These are phyloP conservation scores for Alisma plantagoaquatica DNA, from an alignment of 106 monocot species.

Conservation along the genomic window DNA sequence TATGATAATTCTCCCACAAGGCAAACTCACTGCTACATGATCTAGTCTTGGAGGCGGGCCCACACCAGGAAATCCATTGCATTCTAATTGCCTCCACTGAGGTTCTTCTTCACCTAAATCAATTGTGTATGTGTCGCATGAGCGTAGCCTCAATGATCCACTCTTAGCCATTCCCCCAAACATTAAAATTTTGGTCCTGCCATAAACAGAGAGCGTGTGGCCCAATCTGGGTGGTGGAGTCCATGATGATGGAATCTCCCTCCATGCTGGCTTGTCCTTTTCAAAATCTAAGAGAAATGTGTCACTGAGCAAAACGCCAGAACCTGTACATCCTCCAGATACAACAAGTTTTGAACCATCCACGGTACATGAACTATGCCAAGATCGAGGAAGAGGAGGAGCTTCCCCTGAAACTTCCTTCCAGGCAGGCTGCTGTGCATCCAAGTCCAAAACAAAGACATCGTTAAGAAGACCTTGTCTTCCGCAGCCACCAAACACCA, in stretches of 20 bases:
- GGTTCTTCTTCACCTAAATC: conserved; percentile 65
- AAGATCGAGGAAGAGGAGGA: conserved; percentile 71
- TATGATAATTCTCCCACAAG: conserved; percentile 77
- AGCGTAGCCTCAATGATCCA: conserved; percentile 68
- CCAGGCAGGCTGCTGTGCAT: conserved; percentile 81
- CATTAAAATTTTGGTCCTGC: conserved; percentile 61
- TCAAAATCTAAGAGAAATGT: conserved; percentile 67
- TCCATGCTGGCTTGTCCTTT: conserved; percentile 66
- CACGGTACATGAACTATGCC: conserved; percentile 84
- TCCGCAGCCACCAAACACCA: conserved; percentile 84
- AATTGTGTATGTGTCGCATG: conserved; percentile 66
- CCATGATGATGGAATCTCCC: conserved; percentile 66
- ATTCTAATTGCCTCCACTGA: conserved; percentile 64
- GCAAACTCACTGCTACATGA: conserved; percentile 83
- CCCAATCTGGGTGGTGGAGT: conserved; percentile 64
- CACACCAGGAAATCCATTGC: conserved; percentile 30
- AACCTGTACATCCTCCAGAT: conserved; percentile 77
- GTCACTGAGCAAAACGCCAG: conserved; percentile 71
- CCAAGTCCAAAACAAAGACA: conserved; percentile 75
- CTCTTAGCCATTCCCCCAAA: conserved; percentile 92
- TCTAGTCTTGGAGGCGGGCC: conserved; percentile 76
- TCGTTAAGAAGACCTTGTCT: conserved; percentile 76
- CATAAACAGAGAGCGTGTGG: conserved; percentile 72
- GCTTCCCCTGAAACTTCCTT: conserved; percentile 46
- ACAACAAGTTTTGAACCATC: conserved; percentile 85